Percentiles rank a stretch among this genome's conserved stretches.
These are phyloP conservation scores for Solanum infundibuliforme DNA, from an alignment of 257 asterid species.

Conservation along the genomic window DNA sequence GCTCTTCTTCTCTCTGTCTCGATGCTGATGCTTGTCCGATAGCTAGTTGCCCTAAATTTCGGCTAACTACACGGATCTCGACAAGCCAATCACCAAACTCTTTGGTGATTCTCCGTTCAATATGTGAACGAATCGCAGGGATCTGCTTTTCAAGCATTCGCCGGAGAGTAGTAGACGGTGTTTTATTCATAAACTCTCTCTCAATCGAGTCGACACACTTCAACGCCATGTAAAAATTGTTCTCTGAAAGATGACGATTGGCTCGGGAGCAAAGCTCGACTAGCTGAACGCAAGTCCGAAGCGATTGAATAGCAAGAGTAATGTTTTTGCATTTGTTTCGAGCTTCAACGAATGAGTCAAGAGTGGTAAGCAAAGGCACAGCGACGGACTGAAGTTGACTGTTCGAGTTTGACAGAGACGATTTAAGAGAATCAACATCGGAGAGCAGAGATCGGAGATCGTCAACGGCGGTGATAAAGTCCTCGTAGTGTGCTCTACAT, in stretches of 20 bases:
- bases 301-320: constrained; percentile 54
- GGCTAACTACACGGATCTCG: constrained; percentile 75
- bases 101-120: constrained; percentile 67
- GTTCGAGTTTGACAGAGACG: constrained; percentile 64
- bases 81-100: constrained; percentile 97
- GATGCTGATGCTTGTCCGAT: constrained; percentile 97
- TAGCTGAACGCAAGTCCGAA: constrained; percentile 42
- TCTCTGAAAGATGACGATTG: constrained; percentile 43
- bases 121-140: constrained; percentile 67
- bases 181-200: constrained; percentile 32
- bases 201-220: constrained; percentile 78
- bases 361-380: constrained; percentile 59
- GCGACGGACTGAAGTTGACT: constrained; percentile 77
- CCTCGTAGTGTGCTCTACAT: constrained; percentile 91
- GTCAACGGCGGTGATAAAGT: constrained; percentile 91
- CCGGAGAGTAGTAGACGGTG: constrained; percentile 56
- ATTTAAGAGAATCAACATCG: constrained; percentile 87
- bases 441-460: constrained; percentile 92
- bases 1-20: constrained; percentile 90
- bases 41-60: constrained; percentile 90
- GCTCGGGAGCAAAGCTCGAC: constrained; percentile 74
- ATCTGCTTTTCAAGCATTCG: constrained; percentile 94
- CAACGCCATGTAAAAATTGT: constrained; percentile 83
- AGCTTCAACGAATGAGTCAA: constrained; percentile 75
- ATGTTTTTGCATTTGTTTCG: constrained; percentile 56